Conservation (phyloP, 768 basidiomycete genomes). For the Trametes maxima region DNA sequence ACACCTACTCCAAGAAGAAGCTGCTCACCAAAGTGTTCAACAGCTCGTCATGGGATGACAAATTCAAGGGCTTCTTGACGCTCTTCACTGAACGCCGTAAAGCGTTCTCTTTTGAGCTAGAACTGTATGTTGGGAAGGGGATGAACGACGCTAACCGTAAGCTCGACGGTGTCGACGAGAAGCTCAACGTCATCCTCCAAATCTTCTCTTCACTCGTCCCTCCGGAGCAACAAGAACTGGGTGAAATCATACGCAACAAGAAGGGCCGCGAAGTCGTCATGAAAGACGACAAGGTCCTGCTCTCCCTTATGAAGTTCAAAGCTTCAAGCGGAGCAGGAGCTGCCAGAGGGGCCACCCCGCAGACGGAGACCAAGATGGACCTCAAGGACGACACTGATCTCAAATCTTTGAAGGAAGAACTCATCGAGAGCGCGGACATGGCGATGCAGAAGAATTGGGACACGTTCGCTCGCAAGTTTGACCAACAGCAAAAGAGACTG, state of each 20-base stretch:
- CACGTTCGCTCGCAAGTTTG: slow-evolving; percentile 48
- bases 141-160: slow-evolving; percentile 26
- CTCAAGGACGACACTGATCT: neutral
- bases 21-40: slow-evolving; percentile 33
- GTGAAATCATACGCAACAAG: neutral
- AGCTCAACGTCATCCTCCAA: neutral
- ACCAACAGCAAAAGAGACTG: slow-evolving; percentile 45
- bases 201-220: neutral
- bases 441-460: neutral
- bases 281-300: neutral
- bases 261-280: neutral
- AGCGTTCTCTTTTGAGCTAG: slow-evolving; percentile 34
- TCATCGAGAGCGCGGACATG: neutral
- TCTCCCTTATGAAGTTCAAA: neutral
- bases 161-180: slow-evolving; percentile 14
- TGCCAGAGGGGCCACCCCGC: neutral
- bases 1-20: slow-evolving; percentile 36
- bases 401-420: neutral
- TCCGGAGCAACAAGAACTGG: neutral
- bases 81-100: slow-evolving; percentile 28
- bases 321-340: neutral
- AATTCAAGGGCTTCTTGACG: slow-evolving; percentile 13
- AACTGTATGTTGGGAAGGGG: slow-evolving; percentile 30
- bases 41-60: slow-evolving; percentile 32
- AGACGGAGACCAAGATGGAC: neutral